phyloP scores from a whole-genome alignment of 169 alveolate genomes.

The Plasmodium gaboni region DNA sequence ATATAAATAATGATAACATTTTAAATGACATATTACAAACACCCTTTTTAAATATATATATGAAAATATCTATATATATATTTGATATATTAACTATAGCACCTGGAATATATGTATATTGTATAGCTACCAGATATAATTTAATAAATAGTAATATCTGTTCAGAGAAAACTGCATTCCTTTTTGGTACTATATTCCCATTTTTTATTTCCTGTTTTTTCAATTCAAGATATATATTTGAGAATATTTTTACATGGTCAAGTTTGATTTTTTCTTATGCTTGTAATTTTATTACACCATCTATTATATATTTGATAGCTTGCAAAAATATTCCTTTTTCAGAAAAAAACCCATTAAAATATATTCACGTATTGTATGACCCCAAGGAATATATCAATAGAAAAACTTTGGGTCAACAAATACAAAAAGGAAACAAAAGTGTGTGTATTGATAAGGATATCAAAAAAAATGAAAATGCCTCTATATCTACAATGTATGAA shows the following conservation, averaged over 20 bases:
- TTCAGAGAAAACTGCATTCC: constrained; percentile 74
- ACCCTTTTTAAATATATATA: constrained; percentile 57
- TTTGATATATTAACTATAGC: constrained; percentile 81
- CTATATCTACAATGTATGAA: too few relatives aligned
- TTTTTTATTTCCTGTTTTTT: constrained; percentile 81
- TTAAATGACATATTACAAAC: constrained; percentile 74
- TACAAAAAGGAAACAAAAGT: background rate
- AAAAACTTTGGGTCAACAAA: constrained; percentile 3
- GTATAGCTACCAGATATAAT: constrained; percentile 84
- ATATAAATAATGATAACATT: constrained; percentile 62
- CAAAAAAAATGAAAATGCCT: background rate
- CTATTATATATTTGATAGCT: constrained; percentile 76
- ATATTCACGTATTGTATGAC: constrained; percentile 56
- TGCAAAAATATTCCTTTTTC: constrained; percentile 77
- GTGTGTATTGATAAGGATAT: background rate
- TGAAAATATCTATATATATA: constrained; percentile 76
- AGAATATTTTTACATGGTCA: constrained; percentile 73
- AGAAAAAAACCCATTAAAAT: constrained; percentile 53
- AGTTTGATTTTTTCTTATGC: constrained; percentile 76
- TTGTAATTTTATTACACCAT: constrained; percentile 72
- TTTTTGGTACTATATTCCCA: constrained; percentile 83
- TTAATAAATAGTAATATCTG: constrained; percentile 82
- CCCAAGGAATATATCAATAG: constrained; percentile 57
- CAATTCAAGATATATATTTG: constrained; percentile 62
- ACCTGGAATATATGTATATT: constrained; percentile 83